Evolutionary conservation across 1,284 basidiomycete genomes (phyloP).

Genomic region (Fomitopsis betulina): DNA sequence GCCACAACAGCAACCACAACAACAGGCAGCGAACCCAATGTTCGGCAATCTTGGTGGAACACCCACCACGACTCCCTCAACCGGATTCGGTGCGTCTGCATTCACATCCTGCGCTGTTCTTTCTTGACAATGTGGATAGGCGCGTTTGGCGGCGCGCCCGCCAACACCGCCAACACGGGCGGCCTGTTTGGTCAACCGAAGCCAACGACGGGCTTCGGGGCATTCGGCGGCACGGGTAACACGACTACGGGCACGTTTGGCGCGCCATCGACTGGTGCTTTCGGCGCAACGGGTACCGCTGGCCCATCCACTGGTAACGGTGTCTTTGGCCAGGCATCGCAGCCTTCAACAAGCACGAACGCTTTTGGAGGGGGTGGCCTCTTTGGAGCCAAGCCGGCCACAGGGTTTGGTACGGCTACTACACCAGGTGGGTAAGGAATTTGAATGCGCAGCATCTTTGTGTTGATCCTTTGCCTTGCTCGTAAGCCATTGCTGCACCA

Average conservation of each 20-base stretch:
- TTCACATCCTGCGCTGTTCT: neutral
- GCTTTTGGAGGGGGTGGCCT: slow-evolving; percentile 27
- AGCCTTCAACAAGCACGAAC: slow-evolving; percentile 21
- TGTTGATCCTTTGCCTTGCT: neutral
- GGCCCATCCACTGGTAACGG: slow-evolving; percentile 10
- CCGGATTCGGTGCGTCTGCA: slow-evolving; percentile 54
- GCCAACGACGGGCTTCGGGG: slow-evolving; percentile 64
- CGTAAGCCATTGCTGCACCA: slow-evolving; percentile 22
- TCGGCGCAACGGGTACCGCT: slow-evolving; percentile 14
- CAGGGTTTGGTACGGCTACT: slow-evolving; percentile 40
- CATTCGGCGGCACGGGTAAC: slow-evolving; percentile 43
- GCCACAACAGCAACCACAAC: slow-evolving; percentile 48
- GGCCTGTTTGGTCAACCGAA: slow-evolving; percentile 61
- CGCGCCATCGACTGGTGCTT: slow-evolving; percentile 24
- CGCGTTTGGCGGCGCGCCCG: slow-evolving; percentile 46
- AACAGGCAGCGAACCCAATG: slow-evolving; percentile 76
- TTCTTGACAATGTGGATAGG: slow-evolving; percentile 29
- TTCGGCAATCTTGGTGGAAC: slow-evolving; percentile 55
- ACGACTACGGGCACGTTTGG: slow-evolving; percentile 35
- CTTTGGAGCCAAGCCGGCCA: slow-evolving; percentile 48
- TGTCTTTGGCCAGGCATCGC: slow-evolving; percentile 16
- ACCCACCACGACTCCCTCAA: slow-evolving; percentile 26
- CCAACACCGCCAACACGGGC: slow-evolving; percentile 35
- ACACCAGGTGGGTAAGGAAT: slow-evolving; percentile 25
- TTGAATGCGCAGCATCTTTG: neutral